Evolutionary conservation across 148 eudicot genomes (phyloP).

Genomic region (Rhododendron vialii): DNA sequence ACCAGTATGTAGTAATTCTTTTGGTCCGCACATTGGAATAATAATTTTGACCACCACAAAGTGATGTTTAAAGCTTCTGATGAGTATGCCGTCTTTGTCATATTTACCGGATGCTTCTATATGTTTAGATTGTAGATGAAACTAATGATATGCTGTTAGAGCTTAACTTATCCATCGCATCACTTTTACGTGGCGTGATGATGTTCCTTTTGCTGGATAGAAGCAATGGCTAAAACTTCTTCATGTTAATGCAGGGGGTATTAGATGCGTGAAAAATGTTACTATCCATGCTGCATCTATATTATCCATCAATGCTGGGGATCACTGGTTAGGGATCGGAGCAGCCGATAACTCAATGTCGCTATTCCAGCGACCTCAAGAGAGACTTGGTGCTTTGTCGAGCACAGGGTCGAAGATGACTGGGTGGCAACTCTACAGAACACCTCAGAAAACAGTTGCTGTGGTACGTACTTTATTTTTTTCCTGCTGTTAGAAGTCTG

Average conservation of each 20-base stretch:
- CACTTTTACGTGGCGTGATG: background rate
- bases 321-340: constrained; percentile 91
- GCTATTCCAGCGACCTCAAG: constrained; percentile 82
- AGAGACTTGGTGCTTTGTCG: constrained; percentile 70
- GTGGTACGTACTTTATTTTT: constrained; percentile 31
- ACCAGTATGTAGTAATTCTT: background rate
- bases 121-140: background rate
- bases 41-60: background rate
- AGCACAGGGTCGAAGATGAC: constrained; percentile 60
- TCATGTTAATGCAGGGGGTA: constrained; percentile 36
- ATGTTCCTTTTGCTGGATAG: background rate
- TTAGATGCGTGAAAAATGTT: constrained; percentile 77
- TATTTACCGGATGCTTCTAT: constrained; percentile 2
- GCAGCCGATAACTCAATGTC: constrained; percentile 99
- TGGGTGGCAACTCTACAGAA: constrained; percentile 97
- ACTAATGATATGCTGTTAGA: background rate
- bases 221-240: background rate
- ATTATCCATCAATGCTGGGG: constrained; percentile 78
- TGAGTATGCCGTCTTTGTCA: background rate
- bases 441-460: constrained; percentile 84
- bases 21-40: background rate
- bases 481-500: background rate
- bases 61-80: background rate
- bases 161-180: background rate
- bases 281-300: constrained; percentile 70